Evolutionary conservation across 2,329 filamentous ascomycete species (phyloP), one percentile per base, ranked within the genome.

Genomic region (Cordyceps cateniannulata): DNA sequence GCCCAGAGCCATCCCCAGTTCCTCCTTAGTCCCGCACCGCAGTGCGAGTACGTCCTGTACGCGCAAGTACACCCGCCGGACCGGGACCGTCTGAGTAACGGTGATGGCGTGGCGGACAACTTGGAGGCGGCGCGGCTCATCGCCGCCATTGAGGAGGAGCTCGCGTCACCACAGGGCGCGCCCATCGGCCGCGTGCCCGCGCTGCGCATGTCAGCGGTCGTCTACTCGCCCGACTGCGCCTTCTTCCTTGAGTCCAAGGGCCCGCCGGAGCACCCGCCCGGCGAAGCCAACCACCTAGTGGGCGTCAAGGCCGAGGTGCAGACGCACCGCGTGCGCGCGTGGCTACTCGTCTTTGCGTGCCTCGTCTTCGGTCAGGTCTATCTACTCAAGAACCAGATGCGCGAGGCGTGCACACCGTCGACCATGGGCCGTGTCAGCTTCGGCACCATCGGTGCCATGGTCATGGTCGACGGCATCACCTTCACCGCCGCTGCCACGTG

Each of bases 21-120:
- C 63, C 76, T 81, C 12, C 78, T 77, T 61, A 81, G 82, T 62
- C 82, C 85, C 20, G 72, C 71, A 14, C 91, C 91, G 0, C 89
- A 90, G 66, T 99, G 95, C 79, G 95, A 99, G 73, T 91, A 91
- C 69, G 77, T 99, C 54, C 77, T 96, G 59, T 98, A 93, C 72
- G 78, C 93, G 32, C 95, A 98, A 71, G 81, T 93, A 45, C 81
- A 89, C 63, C 84, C 85, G 1, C 73, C 82, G 3, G 73, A 79
- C 51, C 71, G 72, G 14, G 67, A 72, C 9, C 69, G 71, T 22
- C 64, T 77, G 24, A 20, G 27, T 12, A 14, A 29, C 14, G 68
- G 71, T 58, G 68, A 73, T 24, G 63, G 63, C 62, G 69, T 63
- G 53, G 68, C 72, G 2, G 68, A 73, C 52, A 71, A 72, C 48